phyloP scores from a whole-genome alignment of 352 stramenopile genomes.

The Globisporangium perplexum region DNA sequence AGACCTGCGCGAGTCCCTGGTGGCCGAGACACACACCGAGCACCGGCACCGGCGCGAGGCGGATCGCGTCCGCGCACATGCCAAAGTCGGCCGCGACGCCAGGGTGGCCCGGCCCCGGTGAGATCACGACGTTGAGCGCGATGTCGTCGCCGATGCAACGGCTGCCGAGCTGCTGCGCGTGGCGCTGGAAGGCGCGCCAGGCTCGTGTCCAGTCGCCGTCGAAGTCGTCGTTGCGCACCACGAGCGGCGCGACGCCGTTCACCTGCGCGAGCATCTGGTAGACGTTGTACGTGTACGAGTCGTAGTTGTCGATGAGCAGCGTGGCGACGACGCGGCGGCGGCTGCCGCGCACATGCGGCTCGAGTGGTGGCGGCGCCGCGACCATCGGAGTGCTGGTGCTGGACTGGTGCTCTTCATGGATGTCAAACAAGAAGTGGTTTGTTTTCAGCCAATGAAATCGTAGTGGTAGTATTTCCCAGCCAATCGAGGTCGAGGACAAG shows the following conservation, averaged over 20 bases:
- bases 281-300: slow-evolving; percentile 98
- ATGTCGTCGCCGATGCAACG: slow-evolving; percentile 12
- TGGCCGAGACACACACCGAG: slow-evolving; percentile 97
- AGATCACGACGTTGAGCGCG: slow-evolving; percentile 85
- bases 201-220: slow-evolving; percentile 54
- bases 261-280: slow-evolving; percentile 93
- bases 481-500: no score
- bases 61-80: slow-evolving; percentile 81
- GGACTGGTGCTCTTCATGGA: no score
- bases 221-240: slow-evolving; percentile 93
- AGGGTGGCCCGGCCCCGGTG: slow-evolving; percentile 89
- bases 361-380: slow-evolving; percentile 14
- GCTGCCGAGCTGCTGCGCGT: slow-evolving; percentile 19
- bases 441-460: no score
- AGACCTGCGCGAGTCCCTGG: slow-evolving; percentile 90
- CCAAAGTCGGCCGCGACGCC: slow-evolving; percentile 75
- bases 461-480: no score
- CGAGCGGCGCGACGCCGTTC: slow-evolving; percentile 80
- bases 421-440: no score
- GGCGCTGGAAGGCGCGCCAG: slow-evolving; percentile 42
- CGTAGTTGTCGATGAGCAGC: slow-evolving; percentile 97
- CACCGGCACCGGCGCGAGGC: slow-evolving; percentile 65
- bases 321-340: slow-evolving; percentile 31
- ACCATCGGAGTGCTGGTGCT: slow-evolving; percentile 11
- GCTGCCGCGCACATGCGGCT: neutral